Conservation (phyloP, 2,329 filamentous ascomycete species). For the Albifimbria verrucaria region DNA sequence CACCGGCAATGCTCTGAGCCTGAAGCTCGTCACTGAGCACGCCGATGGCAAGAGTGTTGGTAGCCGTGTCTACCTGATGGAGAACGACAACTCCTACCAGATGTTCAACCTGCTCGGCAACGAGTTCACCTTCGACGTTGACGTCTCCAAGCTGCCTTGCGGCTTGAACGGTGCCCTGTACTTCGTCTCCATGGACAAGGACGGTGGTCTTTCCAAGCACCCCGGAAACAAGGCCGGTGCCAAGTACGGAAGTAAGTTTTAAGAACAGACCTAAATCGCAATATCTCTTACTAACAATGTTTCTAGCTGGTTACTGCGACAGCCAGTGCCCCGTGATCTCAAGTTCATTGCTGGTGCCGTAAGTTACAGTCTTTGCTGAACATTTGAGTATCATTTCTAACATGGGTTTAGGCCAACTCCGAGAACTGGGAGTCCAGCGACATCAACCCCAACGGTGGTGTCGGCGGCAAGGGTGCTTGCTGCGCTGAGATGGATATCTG, state of each 20-base stretch:
- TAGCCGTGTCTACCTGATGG: constrained; percentile 60
- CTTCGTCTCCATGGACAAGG: constrained; percentile 54
- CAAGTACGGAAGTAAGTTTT: constrained; percentile 44
- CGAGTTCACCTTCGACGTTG: constrained; percentile 68
- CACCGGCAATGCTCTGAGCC: constrained; percentile 43
- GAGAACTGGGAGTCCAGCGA: constrained; percentile 44
- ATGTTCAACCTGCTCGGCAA: constrained; percentile 59
- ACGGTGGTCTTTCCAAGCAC: constrained; percentile 49
- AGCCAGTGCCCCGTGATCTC: constrained; percentile 44
- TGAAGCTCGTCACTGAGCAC: constrained; percentile 54
- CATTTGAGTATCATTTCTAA: constrained; percentile 30
- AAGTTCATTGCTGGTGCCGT: constrained; percentile 51
- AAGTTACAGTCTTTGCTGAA: constrained; percentile 6
- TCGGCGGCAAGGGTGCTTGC: constrained; percentile 47
- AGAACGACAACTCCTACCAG: constrained; percentile 55
- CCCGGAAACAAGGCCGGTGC: constrained; percentile 45
- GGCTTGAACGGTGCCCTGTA: constrained; percentile 69
- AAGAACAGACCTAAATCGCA: background rate
- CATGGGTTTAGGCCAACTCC: constrained; percentile 37
- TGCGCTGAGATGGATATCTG: constrained; percentile 57
- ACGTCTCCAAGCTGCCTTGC: constrained; percentile 63
- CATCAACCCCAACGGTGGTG: constrained; percentile 50
- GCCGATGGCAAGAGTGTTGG: constrained; percentile 40
- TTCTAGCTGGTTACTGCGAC: constrained; percentile 41
- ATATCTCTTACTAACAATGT: background rate